phyloP scores from a whole-genome alignment of 129 eudicot species.

The Oenanthe sinensis region DNA sequence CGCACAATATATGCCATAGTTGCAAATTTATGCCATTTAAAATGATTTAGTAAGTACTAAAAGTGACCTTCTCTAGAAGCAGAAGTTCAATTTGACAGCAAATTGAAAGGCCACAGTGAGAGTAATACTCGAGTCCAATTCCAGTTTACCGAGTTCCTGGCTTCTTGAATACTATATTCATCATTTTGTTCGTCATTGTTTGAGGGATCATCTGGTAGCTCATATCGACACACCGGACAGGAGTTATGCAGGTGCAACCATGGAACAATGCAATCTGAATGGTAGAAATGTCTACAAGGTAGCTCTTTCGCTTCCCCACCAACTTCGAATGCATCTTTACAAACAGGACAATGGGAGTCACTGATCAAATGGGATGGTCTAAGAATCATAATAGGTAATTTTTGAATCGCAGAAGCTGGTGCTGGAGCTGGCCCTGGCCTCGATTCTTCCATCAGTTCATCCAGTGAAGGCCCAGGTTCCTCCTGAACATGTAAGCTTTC shows the following conservation, averaged over 20 bases:
- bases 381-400: slow-evolving; percentile 36
- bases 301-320: slow-evolving; percentile 47
- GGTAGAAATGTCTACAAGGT: slow-evolving; percentile 74
- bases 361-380: slow-evolving; percentile 33
- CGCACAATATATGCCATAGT: not conserved
- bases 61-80: slow-evolving; percentile 35
- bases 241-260: slow-evolving; percentile 59
- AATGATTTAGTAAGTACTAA: not conserved
- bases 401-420: slow-evolving; percentile 31
- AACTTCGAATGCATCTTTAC: slow-evolving; percentile 69
- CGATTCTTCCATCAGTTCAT: slow-evolving; percentile 20
- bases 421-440: slow-evolving; percentile 27
- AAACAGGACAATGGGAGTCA: slow-evolving; percentile 58
- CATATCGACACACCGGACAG: slow-evolving; percentile 71
- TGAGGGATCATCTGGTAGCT: slow-evolving; percentile 35
- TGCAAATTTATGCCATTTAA: no score
- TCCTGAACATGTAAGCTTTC: not conserved
- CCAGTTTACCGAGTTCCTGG: slow-evolving; percentile 24
- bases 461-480: not conserved
- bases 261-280: slow-evolving; percentile 60
- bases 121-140: slow-evolving; percentile 36
- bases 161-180: slow-evolving; percentile 16
- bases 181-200: slow-evolving; percentile 15
- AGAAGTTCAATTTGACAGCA: slow-evolving; percentile 32
- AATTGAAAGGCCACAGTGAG: slow-evolving; percentile 50